Conservation (phyloP, 2,329 filamentous ascomycete species). For the Ascochyta pisi region DNA sequence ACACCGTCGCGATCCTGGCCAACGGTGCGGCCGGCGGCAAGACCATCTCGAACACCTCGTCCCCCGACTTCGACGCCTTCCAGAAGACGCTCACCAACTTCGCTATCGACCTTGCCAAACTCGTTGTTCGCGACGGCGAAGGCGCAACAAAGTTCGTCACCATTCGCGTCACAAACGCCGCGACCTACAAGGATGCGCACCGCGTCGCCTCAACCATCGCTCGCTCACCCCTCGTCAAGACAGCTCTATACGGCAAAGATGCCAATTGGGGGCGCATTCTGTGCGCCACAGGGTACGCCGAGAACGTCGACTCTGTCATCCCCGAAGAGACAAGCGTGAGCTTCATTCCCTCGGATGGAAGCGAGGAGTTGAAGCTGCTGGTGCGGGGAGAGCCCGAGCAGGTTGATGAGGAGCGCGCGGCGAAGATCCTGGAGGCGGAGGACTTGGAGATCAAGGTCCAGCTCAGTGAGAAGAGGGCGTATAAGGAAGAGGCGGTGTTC, state of each 20-base stretch:
- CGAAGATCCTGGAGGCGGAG: slow-evolving; percentile 77
- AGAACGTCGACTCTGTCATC: slow-evolving; percentile 68
- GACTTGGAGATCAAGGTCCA: slow-evolving; percentile 78
- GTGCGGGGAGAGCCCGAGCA: slow-evolving; percentile 80
- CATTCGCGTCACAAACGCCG: slow-evolving; percentile 79
- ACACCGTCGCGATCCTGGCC: slow-evolving; percentile 92
- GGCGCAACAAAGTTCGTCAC: slow-evolving; percentile 98
- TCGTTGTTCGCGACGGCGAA: slow-evolving; percentile 94
- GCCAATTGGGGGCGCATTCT: slow-evolving; percentile 98
- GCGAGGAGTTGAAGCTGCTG: slow-evolving; percentile 75
- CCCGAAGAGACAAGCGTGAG: slow-evolving; percentile 78
- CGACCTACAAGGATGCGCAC: slow-evolving; percentile 73
- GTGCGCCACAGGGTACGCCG: slow-evolving; percentile 86
- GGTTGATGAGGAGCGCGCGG: slow-evolving; percentile 78
- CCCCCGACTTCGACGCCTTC: slow-evolving; percentile 74
- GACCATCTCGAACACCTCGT: slow-evolving; percentile 61
- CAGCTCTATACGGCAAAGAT: slow-evolving; percentile 93
- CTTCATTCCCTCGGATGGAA: slow-evolving; percentile 80
- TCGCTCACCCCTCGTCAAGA: slow-evolving; percentile 92
- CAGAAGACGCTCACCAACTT: slow-evolving; percentile 75
- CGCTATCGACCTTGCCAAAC: slow-evolving; percentile 82
- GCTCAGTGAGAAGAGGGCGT: slow-evolving; percentile 66
- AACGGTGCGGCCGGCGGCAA: slow-evolving; percentile 87
- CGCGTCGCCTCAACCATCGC: slow-evolving; percentile 88
- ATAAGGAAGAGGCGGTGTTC: slow-evolving; percentile 70